Percentiles rank a stretch among this genome's conserved stretches.
Conservation (phyloP, 768 basidiomycete species). For the Pleurotus platypus region DNA sequence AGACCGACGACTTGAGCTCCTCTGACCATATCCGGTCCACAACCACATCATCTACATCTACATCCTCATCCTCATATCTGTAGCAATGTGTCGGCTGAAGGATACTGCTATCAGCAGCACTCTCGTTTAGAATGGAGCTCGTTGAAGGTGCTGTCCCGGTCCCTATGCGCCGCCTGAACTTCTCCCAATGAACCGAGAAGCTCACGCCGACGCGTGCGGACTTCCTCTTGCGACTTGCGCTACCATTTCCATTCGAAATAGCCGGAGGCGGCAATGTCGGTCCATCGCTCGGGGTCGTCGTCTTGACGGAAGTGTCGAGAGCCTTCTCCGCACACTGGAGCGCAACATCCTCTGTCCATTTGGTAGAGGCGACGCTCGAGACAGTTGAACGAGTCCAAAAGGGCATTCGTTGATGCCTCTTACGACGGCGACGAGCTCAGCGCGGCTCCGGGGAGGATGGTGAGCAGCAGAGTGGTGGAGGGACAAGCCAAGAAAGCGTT, state of each 20-base stretch:
- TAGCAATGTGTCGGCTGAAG: slow-evolving; percentile 17
- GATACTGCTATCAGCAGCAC: slow-evolving; percentile 36
- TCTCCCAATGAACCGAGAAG: slow-evolving; percentile 43
- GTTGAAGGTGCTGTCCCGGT: slow-evolving; percentile 54
- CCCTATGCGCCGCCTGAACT: slow-evolving; percentile 51
- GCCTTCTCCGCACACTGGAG: slow-evolving; percentile 7
- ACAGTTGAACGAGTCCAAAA: slow-evolving; percentile 6
- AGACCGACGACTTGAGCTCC: slow-evolving; percentile 49
- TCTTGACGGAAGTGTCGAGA: slow-evolving; percentile 12
- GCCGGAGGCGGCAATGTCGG: slow-evolving; percentile 39
- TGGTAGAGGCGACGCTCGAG: slow-evolving; percentile 1
- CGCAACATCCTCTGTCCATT: slow-evolving; percentile 11
- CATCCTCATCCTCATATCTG: slow-evolving; percentile 25
- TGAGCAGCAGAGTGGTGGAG: background rate
- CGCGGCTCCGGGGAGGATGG: slow-evolving; percentile 7
- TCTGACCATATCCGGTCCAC: slow-evolving; percentile 72
- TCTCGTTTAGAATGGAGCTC: slow-evolving; percentile 49
- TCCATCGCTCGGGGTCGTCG: slow-evolving; percentile 11
- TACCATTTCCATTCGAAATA: slow-evolving; percentile 23
- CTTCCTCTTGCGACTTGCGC: slow-evolving; percentile 26
- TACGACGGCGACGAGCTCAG: slow-evolving; percentile 8
- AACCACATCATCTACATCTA: slow-evolving; percentile 64
- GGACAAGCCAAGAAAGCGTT: slow-evolving; percentile 16
- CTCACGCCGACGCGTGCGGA: slow-evolving; percentile 29
- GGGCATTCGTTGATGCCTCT: slow-evolving; percentile 6